phyloP scores from a whole-genome alignment of 2,329 filamentous ascomycete genomes.

The Thielaviopsis populi region DNA sequence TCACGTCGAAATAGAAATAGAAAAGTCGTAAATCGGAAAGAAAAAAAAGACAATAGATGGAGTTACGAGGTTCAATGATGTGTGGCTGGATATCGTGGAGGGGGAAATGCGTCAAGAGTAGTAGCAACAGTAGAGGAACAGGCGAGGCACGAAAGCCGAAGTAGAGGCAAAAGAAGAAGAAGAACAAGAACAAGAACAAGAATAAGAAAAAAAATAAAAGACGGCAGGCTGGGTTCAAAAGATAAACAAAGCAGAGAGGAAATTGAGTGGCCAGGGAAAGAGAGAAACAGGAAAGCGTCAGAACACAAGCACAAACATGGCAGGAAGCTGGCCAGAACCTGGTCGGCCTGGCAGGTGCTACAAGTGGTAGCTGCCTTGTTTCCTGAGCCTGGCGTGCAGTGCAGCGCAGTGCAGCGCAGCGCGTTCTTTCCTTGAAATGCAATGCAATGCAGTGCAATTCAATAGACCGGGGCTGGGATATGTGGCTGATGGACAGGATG shows the following conservation, averaged over 20 bases:
- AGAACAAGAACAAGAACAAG: conserved; percentile 17
- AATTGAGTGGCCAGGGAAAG: conserved; percentile 7
- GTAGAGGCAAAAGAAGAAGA: conserved; percentile 7
- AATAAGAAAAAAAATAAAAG: conserved; percentile 19
- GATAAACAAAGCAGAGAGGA: conserved; percentile 3
- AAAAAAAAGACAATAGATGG: background rate
- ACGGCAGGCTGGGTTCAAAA: background rate
- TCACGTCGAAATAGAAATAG: background rate
- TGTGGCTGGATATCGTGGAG: background rate
- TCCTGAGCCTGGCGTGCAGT: background rate
- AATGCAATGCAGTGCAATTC: conserved; percentile 4
- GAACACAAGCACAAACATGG: conserved; percentile 1
- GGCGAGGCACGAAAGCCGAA: conserved; percentile 2
- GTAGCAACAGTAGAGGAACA: conserved; percentile 18
- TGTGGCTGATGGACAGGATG: background rate
- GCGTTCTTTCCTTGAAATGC: conserved; percentile 1
- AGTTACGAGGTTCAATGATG: background rate
- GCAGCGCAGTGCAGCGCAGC: no score
- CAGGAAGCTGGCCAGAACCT: background rate
- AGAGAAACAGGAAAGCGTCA: background rate
- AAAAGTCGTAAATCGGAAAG: background rate
- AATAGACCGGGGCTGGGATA: background rate
- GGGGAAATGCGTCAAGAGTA: conserved; percentile 15
- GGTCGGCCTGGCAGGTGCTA: background rate
- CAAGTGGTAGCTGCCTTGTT: background rate